Evolutionary conservation across 352 stramenopile species (phyloP).

Genomic region (Aphanomyces invadans): DNA sequence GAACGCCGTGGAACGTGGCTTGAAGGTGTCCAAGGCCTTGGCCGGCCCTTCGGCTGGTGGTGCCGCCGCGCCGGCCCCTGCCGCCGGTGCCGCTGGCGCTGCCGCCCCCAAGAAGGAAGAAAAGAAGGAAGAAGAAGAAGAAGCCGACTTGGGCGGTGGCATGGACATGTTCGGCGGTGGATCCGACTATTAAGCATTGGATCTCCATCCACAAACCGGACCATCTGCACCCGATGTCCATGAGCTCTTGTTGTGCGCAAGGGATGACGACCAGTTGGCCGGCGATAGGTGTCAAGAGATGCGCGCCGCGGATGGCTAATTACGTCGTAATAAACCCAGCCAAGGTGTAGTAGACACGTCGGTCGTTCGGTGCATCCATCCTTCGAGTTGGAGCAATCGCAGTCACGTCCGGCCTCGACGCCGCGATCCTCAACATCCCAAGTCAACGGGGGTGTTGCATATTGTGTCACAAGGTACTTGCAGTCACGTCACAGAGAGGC

Average conservation of each 20-base stretch:
- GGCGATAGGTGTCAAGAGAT: conserved; percentile 4
- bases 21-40: conserved; percentile 85
- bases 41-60: conserved; percentile 77
- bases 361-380: too few species aligned
- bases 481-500: too few species aligned
- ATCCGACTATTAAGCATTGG: conserved; percentile 61
- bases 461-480: too few species aligned
- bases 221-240: background rate
- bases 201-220: background rate
- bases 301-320: conserved; percentile 1
- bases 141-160: conserved; percentile 72
- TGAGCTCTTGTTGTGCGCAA: too few species aligned
- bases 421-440: too few species aligned
- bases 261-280: too few species aligned
- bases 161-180: conserved; percentile 84
- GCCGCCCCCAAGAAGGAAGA: conserved; percentile 40
- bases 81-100: conserved; percentile 32
- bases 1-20: conserved; percentile 66
- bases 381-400: too few species aligned
- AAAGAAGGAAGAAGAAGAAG: conserved; percentile 82
- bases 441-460: too few species aligned
- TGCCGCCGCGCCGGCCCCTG: conserved; percentile 41
- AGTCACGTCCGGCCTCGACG: too few species aligned
- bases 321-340: conserved; percentile 9
- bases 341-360: conserved; percentile 1